A percentile compares a stretch with the other conserved stretches of the same genome.
These are phyloP conservation scores for Globisporangium viniferum DNA, from an alignment of 352 stramenopile species.

Conservation along the genomic window DNA sequence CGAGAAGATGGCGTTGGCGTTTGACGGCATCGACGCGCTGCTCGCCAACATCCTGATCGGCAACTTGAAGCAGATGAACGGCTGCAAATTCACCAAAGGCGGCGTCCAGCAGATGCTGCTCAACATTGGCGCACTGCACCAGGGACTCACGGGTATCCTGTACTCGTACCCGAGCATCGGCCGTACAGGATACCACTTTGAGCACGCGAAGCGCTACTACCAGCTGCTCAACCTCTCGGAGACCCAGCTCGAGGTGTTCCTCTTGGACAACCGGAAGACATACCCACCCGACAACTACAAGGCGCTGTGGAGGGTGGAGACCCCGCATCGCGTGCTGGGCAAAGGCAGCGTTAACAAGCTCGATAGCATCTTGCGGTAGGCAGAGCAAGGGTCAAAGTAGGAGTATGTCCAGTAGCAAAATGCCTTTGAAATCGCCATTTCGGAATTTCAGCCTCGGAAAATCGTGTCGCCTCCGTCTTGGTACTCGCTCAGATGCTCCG, in stretches of 20 bases:
- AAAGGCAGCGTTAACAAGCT: conserved; percentile 84
- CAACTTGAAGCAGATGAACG: conserved; percentile 64
- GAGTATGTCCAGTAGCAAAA: not conserved
- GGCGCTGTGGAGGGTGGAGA: conserved; percentile 73
- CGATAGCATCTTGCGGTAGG: conserved; percentile 70
- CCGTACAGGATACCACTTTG: conserved; percentile 58
- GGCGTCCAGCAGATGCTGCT: conserved; percentile 79
- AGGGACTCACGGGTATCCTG: conserved; percentile 64
- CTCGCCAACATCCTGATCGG: conserved; percentile 57
- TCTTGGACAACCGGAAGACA: conserved; percentile 67
- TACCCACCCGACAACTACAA: conserved; percentile 64
- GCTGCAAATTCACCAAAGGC: conserved; percentile 58
- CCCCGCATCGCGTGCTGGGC: conserved; percentile 61
- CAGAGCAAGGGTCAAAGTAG: not conserved
- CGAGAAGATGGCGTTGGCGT: conserved; percentile 72
- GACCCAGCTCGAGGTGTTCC: conserved; percentile 75
- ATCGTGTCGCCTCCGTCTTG: conserved; percentile 35
- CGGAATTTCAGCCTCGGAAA: conserved; percentile 37
- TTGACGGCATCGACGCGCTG: conserved; percentile 72
- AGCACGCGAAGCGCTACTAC: conserved; percentile 78
- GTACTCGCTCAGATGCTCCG: conserved; percentile 40
- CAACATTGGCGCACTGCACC: conserved; percentile 72
- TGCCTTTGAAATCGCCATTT: not conserved
- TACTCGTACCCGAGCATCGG: conserved; percentile 63
- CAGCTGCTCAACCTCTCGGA: conserved; percentile 68